Base-by-base conservation (phyloP, 2,329 filamentous ascomycete species). In the Xylariaceae sp. region DNA sequence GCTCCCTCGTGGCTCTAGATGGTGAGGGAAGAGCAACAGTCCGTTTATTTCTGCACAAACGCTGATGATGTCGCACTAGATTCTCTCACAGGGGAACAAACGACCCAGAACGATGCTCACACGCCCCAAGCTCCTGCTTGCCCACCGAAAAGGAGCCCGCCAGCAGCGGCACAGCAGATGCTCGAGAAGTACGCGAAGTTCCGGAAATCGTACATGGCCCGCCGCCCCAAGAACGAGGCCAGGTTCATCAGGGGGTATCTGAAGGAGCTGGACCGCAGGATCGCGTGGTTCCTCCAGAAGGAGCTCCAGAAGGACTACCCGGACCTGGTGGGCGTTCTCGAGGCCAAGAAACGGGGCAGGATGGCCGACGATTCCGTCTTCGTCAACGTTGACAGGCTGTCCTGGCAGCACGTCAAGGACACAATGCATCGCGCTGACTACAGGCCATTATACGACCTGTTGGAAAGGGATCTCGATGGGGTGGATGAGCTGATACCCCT, bases 201-300 rank as follows among this genome's bases (percentile, higher is more conserved):
- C 43, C 56, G 51, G 23, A 49, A 46, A 20, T 52, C 41, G 1
- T 67, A 68, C 41, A 64, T 57, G 37, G 53, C 57, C 2, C 53
- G 62, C 40, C 53, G 50, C 2, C 60, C 62, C 4, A 48, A 56
- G 20, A 61, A 54, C 40, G 60, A 67, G 3, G 18, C 48, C 5
- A 40, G 52, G 2, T 68, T 67, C 40, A 64, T 68, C 48, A 44
- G 52, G 40, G 40, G 50, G 4, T 66, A 61, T 37, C 56, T 68
- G 16, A 52, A 50, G n/a, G 48, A 54, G 16, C 45, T 65, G 37
- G 62, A 67, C 20, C 20, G 48, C 1, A 59, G 54, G 10, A 57
- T 57, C 2, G 57, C 65, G 19, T 64, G 63, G 47, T 52, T 57
- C 14, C 48, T 67, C 2, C 65, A 67, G 48, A 58, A 52, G 29